These are phyloP conservation scores for Malassezia equina DNA, from an alignment of 1,284 basidiomycete genomes.

Conservation along the genomic window DNA sequence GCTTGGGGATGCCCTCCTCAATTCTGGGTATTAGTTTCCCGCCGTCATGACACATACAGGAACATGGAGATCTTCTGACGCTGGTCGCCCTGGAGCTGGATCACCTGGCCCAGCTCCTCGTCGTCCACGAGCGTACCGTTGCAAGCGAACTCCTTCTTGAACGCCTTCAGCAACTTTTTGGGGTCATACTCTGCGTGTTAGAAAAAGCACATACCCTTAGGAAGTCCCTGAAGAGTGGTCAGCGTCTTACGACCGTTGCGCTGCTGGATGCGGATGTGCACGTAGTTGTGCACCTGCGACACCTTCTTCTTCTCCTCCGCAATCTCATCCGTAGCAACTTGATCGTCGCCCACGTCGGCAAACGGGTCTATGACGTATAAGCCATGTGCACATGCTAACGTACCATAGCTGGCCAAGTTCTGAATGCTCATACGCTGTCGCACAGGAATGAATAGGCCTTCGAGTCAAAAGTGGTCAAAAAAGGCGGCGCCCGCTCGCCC, in stretches of 20 bases:
- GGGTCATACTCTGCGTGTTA: slow-evolving; percentile 73
- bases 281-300: slow-evolving; percentile 44
- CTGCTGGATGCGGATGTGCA: slow-evolving; percentile 72
- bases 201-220: slow-evolving; percentile 59
- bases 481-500: background rate
- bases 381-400: slow-evolving; percentile 4
- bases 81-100: slow-evolving; percentile 98
- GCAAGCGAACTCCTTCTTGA: slow-evolving; percentile 99
- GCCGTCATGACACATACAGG: slow-evolving; percentile 21
- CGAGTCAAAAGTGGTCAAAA: background rate
- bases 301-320: slow-evolving; percentile 27
- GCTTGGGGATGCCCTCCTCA: slow-evolving; percentile 43
- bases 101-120: slow-evolving; percentile 91
- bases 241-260: slow-evolving; percentile 98
- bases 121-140: slow-evolving; percentile 96
- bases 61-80: slow-evolving; percentile 66
- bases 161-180: slow-evolving; percentile 96
- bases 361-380: slow-evolving; percentile 33
- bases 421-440: slow-evolving; percentile 46
- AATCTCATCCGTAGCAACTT: slow-evolving; percentile 18
- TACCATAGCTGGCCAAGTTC: slow-evolving; percentile 47
- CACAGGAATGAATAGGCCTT: background rate
- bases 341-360: slow-evolving; percentile 46
- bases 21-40: slow-evolving; percentile 17
- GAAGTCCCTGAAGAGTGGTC: slow-evolving; percentile 93